phyloP scores from a whole-genome alignment of 2,329 filamentous ascomycete species.

The Talaromyces sp. region DNA sequence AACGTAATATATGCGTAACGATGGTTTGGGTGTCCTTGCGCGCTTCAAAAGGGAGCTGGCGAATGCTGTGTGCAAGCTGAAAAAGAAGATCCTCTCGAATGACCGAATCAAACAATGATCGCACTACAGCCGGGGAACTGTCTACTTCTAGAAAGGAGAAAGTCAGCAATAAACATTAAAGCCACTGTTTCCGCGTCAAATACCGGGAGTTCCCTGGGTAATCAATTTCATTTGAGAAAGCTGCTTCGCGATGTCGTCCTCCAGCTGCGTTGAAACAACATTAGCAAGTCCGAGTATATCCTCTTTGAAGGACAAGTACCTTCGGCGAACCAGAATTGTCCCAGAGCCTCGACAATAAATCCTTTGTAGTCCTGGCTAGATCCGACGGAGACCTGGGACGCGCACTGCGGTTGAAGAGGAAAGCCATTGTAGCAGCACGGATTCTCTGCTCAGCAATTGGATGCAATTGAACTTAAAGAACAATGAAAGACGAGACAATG shows the following conservation, averaged over 20 bases:
- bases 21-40: constrained; percentile 94
- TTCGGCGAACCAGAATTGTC: constrained; percentile 54
- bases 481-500: background rate
- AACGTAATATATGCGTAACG: constrained; percentile 91
- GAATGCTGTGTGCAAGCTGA: constrained; percentile 74
- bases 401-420: constrained; percentile 59
- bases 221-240: constrained; percentile 88
- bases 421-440: constrained; percentile 53
- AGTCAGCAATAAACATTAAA: constrained; percentile 4
- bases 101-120: constrained; percentile 76
- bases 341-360: constrained; percentile 58
- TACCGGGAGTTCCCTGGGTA: constrained; percentile 88
- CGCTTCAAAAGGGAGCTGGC: constrained; percentile 87
- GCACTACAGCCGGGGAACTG: constrained; percentile 79
- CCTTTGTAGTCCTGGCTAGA: constrained; percentile 59
- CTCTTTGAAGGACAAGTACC: constrained; percentile 33
- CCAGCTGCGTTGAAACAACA: constrained; percentile 50
- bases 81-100: constrained; percentile 88
- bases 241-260: constrained; percentile 81
- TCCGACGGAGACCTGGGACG: constrained; percentile 60
- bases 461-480: background rate
- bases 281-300: constrained; percentile 13
- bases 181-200: constrained; percentile 8
- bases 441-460: background rate
- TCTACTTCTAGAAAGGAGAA: constrained; percentile 63